Percentiles rank a stretch among this genome's conserved stretches.
Evolutionary conservation across 139 green algal genomes (phyloP).

Genomic region (Haematococcus sp.): DNA sequence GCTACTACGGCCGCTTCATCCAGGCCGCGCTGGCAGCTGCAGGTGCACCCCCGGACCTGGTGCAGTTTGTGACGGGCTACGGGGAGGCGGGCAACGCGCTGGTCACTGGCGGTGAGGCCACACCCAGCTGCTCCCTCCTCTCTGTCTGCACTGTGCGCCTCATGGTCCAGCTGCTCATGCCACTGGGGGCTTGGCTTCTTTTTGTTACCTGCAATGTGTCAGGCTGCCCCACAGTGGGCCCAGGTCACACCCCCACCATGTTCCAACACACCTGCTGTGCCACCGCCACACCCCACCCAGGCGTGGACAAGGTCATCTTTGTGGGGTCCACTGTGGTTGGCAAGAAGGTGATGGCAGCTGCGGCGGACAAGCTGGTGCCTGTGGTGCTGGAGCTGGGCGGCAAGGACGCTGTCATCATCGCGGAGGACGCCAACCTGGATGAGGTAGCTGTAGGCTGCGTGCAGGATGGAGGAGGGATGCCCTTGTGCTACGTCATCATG

Average conservation of each 20-base stretch:
- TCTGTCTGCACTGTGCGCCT: too few species aligned
- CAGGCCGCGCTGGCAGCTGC: conserved; percentile 75
- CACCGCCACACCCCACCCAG: conserved; percentile 9
- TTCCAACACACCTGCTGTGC: background rate
- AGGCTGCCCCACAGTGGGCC: too few species aligned
- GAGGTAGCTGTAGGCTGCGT: conserved; percentile 56
- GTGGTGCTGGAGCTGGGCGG: conserved; percentile 96
- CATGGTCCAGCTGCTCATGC: too few species aligned
- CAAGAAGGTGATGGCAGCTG: conserved; percentile 74
- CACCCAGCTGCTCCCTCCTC: too few species aligned
- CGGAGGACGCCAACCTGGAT: conserved; percentile 82
- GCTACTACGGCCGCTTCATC: conserved; percentile 83
- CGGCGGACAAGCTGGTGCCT: conserved; percentile 80
- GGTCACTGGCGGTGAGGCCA: conserved; percentile 64
- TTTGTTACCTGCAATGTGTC: too few species aligned
- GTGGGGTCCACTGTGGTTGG: conserved; percentile 78
- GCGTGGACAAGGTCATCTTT: conserved; percentile 91
- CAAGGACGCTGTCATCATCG: conserved; percentile 96
- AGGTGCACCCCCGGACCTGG: conserved; percentile 81
- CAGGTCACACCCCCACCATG: background rate
- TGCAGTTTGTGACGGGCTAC: conserved; percentile 93
- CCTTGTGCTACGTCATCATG: too few species aligned
- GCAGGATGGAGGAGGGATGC: too few species aligned
- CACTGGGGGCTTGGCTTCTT: too few species aligned
- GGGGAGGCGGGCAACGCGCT: conserved; percentile 87